These are phyloP conservation scores for Sporisorium sorghi DNA, from an alignment of 1,284 basidiomycete genomes.

Conservation along the genomic window DNA sequence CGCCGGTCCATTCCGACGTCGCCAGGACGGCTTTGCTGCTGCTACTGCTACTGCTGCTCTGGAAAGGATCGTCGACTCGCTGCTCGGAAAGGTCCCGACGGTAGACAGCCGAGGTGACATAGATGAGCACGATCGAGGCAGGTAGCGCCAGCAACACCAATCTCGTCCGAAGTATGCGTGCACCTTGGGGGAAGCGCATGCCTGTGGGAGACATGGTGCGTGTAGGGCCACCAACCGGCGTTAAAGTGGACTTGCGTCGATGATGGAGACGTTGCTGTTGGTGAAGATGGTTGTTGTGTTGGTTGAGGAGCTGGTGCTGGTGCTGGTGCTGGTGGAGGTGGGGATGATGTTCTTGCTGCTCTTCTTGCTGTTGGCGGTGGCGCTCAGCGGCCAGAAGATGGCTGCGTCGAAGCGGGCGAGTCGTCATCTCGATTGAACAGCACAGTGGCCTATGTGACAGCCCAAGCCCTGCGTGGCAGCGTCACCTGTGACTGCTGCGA, in stretches of 20 bases:
- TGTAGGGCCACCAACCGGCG: background rate
- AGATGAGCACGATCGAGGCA: conserved; percentile 20
- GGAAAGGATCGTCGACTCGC: background rate
- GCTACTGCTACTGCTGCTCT: too few species aligned
- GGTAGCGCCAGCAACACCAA: conserved; percentile 22
- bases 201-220: background rate
- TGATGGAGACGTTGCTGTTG: background rate
- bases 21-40: background rate
- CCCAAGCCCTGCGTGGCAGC: too few species aligned
- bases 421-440: background rate
- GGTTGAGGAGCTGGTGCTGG: background rate
- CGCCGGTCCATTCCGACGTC: background rate
- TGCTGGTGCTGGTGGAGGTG: background rate
- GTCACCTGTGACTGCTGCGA: too few species aligned
- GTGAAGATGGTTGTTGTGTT: background rate
- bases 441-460: too few species aligned
- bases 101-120: conserved; percentile 15
- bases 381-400: background rate
- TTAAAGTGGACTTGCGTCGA: background rate
- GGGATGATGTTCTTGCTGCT: background rate
- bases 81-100: conserved; percentile 3
- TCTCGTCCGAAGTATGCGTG: conserved; percentile 14
- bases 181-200: background rate
- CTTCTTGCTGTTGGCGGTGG: background rate
- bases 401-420: background rate